Conservation (phyloP, 306 rosid species). For the Cicer bijugum region DNA sequence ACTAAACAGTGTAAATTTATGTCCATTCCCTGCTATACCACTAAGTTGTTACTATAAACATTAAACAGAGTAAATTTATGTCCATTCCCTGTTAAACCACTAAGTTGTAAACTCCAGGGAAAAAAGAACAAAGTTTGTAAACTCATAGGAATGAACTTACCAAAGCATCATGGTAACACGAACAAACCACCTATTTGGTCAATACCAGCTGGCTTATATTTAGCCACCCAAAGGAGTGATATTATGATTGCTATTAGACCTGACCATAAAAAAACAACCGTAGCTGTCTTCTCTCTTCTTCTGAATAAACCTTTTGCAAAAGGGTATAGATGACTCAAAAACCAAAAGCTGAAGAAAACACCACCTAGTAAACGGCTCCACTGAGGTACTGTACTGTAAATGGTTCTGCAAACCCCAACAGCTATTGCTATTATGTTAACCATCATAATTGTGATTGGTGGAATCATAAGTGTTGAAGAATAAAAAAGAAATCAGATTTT, state of each 20-base stretch:
- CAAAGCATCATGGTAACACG: conserved; percentile 62
- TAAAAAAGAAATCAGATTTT: too few species aligned
- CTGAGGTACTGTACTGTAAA: conserved; percentile 79
- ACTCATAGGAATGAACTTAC: conserved; percentile 39
- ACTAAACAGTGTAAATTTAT: conserved; percentile 29
- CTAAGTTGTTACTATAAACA: too few species aligned
- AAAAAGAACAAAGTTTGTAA: conserved; percentile 16
- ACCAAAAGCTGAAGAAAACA: conserved; percentile 98
- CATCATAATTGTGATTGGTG: conserved; percentile 89
- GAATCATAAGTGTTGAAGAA: too few species aligned
- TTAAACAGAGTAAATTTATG: too few species aligned
- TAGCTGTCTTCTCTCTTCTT: conserved; percentile 88
- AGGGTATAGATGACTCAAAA: conserved; percentile 89
- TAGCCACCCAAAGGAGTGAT: conserved; percentile 95
- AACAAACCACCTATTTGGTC: conserved; percentile 84
- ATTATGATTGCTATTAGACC: conserved; percentile 90
- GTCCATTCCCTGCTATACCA: conserved; percentile 41
- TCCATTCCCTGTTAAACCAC: too few species aligned
- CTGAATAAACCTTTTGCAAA: conserved; percentile 96
- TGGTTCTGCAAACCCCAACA: conserved; percentile 83
- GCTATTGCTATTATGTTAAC: conserved; percentile 85
- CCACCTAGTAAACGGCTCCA: conserved; percentile 92
- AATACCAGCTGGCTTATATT: conserved; percentile 70
- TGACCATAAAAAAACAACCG: conserved; percentile 98
- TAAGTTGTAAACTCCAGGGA: too few species aligned